These are phyloP conservation scores for Vigna trinervia DNA, from an alignment of 306 rosid species.

Conservation along the genomic window DNA sequence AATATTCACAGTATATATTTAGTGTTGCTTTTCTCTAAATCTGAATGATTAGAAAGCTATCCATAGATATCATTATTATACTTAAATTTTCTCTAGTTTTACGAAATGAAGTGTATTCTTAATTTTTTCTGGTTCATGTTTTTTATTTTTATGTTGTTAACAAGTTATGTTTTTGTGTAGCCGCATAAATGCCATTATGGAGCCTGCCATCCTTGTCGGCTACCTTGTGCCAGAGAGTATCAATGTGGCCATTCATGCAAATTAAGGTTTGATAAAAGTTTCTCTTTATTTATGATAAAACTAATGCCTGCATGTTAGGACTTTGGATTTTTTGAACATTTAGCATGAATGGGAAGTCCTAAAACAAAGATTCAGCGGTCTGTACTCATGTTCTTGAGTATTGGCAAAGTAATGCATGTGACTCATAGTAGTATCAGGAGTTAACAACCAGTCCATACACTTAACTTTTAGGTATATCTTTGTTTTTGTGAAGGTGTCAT, in stretches of 20 bases:
- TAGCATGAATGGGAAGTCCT: conserved; percentile 9
- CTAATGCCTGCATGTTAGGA: conserved; percentile 15
- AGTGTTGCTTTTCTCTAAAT: no score
- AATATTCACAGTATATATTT: conserved; percentile 8
- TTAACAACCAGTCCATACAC: background rate
- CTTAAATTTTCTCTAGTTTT: conserved; percentile 23
- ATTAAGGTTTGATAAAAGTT: conserved; percentile 66
- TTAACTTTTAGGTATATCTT: conserved; percentile 22
- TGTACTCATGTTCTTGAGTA: background rate
- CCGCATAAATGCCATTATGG: conserved; percentile 99
- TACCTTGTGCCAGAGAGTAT: conserved; percentile 78
- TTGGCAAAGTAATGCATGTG: background rate
- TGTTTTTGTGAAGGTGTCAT: conserved; percentile 71
- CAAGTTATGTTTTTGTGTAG: conserved; percentile 54
- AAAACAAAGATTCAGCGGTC: conserved; percentile 20
- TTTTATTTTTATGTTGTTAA: conserved; percentile 30
- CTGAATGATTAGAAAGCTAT: no score
- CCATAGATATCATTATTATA: conserved; percentile 2
- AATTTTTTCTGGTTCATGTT: background rate
- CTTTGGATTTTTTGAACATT: conserved; percentile 21
- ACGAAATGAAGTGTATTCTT: conserved; percentile 16
- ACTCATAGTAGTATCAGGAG: conserved; percentile 28
- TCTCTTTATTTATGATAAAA: conserved; percentile 32
- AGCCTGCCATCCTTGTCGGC: conserved; percentile 85
- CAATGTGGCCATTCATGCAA: conserved; percentile 89